These are phyloP conservation scores for Auricularia sp. DNA, from an alignment of 768 basidiomycete genomes.

Conservation along the genomic window DNA sequence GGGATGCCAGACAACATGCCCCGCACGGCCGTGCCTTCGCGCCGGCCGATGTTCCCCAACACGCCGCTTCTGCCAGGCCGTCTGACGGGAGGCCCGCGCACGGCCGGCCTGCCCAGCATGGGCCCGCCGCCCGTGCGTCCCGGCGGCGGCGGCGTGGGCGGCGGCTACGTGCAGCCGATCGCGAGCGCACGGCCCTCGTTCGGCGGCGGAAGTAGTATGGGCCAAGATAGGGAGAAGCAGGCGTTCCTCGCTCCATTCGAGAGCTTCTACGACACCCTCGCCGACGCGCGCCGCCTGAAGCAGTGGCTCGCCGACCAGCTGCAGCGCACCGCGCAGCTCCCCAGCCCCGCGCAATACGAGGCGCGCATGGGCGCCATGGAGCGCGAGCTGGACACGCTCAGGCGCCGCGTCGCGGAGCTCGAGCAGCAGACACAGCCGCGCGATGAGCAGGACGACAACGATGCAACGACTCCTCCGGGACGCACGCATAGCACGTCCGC, in stretches of 20 bases:
- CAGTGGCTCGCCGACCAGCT: slow-evolving; percentile 67
- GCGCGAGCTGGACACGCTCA: neutral
- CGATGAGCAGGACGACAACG: neutral
- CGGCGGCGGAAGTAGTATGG: slow-evolving; percentile 9
- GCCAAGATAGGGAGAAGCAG: slow-evolving; percentile 20
- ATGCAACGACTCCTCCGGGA: neutral
- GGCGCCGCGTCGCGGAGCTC: neutral
- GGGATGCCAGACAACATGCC: neutral
- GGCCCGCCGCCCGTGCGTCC: neutral
- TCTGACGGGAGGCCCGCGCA: neutral
- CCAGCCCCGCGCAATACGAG: slow-evolving; percentile 12
- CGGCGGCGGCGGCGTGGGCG: neutral
- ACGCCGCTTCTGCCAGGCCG: neutral
- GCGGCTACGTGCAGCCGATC: neutral
- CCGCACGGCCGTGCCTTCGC: neutral
- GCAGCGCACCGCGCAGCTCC: slow-evolving; percentile 40
- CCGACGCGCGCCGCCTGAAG: slow-evolving; percentile 73
- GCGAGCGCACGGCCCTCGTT: neutral
- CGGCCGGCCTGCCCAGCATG: neutral
- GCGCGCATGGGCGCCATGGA: neutral
- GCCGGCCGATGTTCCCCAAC: neutral
- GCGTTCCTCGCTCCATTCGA: slow-evolving; percentile 80
- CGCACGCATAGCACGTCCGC: neutral
- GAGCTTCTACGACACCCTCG: slow-evolving; percentile 74
- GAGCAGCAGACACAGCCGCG: neutral